Base-by-base conservation (phyloP, 2,329 filamentous ascomycete genomes). In the Alternaria conjuncta region DNA sequence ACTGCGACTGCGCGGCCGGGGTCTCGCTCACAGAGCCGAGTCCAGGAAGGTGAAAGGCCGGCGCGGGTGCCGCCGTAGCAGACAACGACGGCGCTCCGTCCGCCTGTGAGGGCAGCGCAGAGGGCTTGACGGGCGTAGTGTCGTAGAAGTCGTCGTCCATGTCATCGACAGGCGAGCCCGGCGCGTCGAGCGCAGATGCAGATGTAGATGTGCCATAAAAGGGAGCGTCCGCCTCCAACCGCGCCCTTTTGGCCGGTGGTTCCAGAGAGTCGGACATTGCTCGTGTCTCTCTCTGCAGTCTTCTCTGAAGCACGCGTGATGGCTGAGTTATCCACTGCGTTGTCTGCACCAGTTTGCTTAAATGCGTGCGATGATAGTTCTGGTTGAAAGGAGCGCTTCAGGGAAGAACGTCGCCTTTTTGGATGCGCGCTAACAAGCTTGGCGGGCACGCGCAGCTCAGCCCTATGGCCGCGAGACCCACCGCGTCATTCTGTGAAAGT, bases 241-340 rank as follows among this genome's bases (percentile, higher is more conserved):
- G 75, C 64, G 77, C 77, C 72, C 79, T 78, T 76, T 83, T 83
- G 60, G 79, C 76, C 45, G 81, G 81, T 67, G 76, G 77, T 74
- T 76, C 76, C 67, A 71, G 65, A 68, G 73, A 72, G 73, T 79
- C 75, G 68, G 76, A 73, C 74, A 79, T 78, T 63, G 36, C 61
- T 51, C 64, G 64, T 68, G 63, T 71, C 61, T 57, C 63, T 61
- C 71, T 75, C 70, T 68, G 62, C 70, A 71, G 67, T 65, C 57
- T 71, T 61, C 59, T 49, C 50, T 67, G 71, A 63, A 70, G 68
- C 70, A 71, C 70, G 71, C 67, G 71, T 68, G 63, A 55, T 70
- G 60, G 69, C 69, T 71, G 66, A 66, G 60, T 68, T 61, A 66
- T 65, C 70, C 68, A 72, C 72, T 74, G 70, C 71, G 65, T 61